These are phyloP conservation scores for Trichoderma atroviride DNA, from an alignment of 2,329 filamentous ascomycete species.

Conservation along the genomic window DNA sequence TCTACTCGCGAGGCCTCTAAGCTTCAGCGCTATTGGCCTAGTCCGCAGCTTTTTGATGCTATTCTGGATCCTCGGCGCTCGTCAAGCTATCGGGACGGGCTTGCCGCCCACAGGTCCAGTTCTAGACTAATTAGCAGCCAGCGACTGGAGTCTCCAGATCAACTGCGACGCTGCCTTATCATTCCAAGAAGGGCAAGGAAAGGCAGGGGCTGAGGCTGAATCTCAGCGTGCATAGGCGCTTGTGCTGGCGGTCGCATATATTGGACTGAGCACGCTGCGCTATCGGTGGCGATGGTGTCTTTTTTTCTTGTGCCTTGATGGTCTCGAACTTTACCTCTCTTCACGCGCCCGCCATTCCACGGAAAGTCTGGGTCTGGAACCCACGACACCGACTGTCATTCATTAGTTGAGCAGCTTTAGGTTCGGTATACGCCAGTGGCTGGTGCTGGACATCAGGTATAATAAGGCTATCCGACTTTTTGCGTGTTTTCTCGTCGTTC, in stretches of 20 bases:
- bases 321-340: not conserved
- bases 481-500: not conserved
- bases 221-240: not conserved
- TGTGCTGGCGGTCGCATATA: not conserved
- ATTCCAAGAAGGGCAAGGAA: constrained; percentile 15
- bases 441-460: not conserved
- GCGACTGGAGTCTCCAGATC: constrained; percentile 3
- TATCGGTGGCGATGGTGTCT: constrained; percentile 57
- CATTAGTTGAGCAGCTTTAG: not conserved
- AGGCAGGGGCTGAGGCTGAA: constrained; percentile 13
- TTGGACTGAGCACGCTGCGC: not conserved
- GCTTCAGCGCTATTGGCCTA: constrained; percentile 4
- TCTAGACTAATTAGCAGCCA: not conserved
- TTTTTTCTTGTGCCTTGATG: constrained; percentile 38
- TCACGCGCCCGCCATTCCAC: not conserved
- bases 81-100: not conserved
- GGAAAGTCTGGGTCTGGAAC: constrained; percentile 13
- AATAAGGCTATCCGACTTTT: not conserved
- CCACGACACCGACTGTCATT: constrained; percentile 11
- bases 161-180: constrained; percentile 17
- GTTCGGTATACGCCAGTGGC: not conserved
- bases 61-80: not conserved
- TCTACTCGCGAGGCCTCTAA: not conserved
- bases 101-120: not conserved
- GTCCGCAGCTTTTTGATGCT: not conserved